phyloP scores from a whole-genome alignment of 345 rosid species.

The Sonneratia caseolaris region DNA sequence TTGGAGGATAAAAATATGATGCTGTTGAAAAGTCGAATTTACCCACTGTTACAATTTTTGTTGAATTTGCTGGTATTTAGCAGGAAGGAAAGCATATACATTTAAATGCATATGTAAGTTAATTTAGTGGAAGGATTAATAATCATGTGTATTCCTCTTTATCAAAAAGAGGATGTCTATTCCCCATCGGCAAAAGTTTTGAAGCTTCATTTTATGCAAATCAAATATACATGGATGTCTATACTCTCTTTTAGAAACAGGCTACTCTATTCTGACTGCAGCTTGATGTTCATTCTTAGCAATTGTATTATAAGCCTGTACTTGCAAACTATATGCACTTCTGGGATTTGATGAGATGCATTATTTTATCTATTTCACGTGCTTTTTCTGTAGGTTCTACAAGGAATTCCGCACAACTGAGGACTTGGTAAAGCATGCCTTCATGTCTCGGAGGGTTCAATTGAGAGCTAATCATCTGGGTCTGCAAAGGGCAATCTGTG shows the following conservation, averaged over 20 bases:
- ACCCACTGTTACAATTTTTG: no score
- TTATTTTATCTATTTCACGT: not conserved
- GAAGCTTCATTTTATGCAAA: no score
- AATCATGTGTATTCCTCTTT: no score
- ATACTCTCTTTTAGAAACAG: not conserved
- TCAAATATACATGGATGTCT: no score
- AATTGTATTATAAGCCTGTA: not conserved
- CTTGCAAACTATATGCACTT: not conserved
- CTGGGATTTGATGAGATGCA: not conserved
- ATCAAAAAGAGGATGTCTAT: no score
- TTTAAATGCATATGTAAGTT: no score
- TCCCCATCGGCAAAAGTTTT: no score
- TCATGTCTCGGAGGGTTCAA: constrained; percentile 45
- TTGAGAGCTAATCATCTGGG: constrained; percentile 43
- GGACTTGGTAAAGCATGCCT: constrained; percentile 40
- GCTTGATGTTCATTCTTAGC: not conserved
- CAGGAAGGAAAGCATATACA: no score
- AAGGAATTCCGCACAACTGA: constrained; percentile 43
- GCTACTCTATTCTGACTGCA: not conserved
- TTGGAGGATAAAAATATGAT: no score
- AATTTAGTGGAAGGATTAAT: no score
- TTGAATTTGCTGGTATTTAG: no score
- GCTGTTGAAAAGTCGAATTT: no score
- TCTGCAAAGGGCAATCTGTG: constrained; percentile 47
- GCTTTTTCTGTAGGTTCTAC: constrained; percentile 23